Conservation (phyloP, 176 grass and related monocot genomes). For the Elymus sibiricus region DNA sequence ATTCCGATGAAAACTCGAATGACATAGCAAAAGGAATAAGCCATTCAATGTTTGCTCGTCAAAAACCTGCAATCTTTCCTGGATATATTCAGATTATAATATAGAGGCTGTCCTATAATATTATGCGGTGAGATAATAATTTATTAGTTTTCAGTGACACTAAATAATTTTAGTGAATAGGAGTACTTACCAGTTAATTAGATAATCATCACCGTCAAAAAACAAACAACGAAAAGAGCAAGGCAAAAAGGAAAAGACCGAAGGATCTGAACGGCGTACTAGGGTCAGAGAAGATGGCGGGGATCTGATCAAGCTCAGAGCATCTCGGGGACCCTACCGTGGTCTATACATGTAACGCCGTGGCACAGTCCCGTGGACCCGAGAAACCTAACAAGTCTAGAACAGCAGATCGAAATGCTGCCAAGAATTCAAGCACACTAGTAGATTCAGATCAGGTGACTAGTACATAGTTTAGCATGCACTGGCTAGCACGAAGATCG, state of each 20-base stretch:
- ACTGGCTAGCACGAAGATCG: not conserved
- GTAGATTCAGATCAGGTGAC: not conserved
- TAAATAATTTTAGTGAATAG: not conserved
- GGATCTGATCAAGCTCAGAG: too few species aligned
- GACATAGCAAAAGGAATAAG: not conserved
- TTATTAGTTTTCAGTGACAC: not conserved
- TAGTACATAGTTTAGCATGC: not conserved
- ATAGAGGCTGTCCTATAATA: not conserved
- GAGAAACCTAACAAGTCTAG: not conserved
- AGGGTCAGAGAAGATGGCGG: too few species aligned
- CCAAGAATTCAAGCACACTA: not conserved
- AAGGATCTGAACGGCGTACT: too few species aligned
- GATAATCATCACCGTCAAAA: not conserved
- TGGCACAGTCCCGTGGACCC: not conserved
- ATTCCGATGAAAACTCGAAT: not conserved
- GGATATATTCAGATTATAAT: not conserved
- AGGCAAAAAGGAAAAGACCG: too few species aligned
- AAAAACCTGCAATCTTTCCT: not conserved
- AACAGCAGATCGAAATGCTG: not conserved
- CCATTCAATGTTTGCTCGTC: not conserved
- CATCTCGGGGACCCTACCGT: too few species aligned
- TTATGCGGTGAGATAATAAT: not conserved
- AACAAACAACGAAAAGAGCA: not conserved
- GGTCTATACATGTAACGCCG: too few species aligned
- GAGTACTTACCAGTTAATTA: not conserved